Evolutionary conservation across 2,329 filamentous ascomycete genomes (phyloP).

Genomic region (Trichoderma afroharzianum): DNA sequence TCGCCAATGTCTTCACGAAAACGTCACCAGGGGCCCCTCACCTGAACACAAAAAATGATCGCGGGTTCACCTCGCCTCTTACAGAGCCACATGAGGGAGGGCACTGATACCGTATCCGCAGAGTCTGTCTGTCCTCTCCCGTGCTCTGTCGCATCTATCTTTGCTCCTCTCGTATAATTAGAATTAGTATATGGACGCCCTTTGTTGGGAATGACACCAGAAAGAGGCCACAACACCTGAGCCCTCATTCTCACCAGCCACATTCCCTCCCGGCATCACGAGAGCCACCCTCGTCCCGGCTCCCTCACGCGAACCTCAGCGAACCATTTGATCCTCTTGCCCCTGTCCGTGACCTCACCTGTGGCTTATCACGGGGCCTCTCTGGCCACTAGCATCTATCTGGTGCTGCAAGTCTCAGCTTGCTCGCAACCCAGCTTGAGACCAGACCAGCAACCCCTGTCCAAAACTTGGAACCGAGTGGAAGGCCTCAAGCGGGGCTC

Average conservation of each 20-base stretch:
- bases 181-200: neutral
- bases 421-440: neutral
- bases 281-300: neutral
- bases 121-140: neutral
- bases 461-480: slow-evolving; percentile 16
- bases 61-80: neutral
- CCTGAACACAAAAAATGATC: slow-evolving; percentile 9
- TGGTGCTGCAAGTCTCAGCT: neutral
- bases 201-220: neutral
- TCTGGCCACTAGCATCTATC: neutral
- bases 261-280: slow-evolving; percentile 2
- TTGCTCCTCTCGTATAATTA: neutral
- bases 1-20: neutral
- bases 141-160: neutral
- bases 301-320: neutral
- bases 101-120: neutral
- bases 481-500: slow-evolving; percentile 18
- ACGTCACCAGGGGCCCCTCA: slow-evolving; percentile 15
- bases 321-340: neutral
- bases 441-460: neutral
- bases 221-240: neutral
- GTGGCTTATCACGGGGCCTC: slow-evolving; percentile 15
- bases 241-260: slow-evolving; percentile 10
- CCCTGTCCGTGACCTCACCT: slow-evolving; percentile 12
- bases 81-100: slow-evolving; percentile 7